Base-by-base conservation (phyloP, 495 filamentous ascomycete genomes). In the Glutinoglossum americanum region DNA sequence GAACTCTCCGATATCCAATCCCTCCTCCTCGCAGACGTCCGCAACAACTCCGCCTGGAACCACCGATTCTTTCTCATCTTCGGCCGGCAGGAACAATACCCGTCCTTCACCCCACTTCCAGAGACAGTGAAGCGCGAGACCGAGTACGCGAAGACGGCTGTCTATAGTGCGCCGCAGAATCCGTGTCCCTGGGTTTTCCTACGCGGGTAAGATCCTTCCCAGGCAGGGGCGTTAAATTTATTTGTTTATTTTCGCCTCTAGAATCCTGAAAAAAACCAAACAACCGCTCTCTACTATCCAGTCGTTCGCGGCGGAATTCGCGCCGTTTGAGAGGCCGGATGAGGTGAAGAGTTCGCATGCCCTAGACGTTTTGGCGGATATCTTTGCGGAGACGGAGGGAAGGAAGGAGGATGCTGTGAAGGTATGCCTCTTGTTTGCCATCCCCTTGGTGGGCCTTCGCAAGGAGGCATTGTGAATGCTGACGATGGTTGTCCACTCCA, bases 21-120 rank as follows among this genome's bases (percentile, higher is more conserved):
- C 2, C 74, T 96, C 62, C 72, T 97, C 21, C 68, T 74, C 55
- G 69, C 75, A 10, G 92, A 98, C 68, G 81, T 97, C 54, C 76
- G 87, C 62, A 98, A 98, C 69, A 98, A 98, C 67, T 88, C 83
- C 28, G 92, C 89, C 33, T 98, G 92, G 92, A 93, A 89, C 62
- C 93, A 98, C 72, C 80, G 92, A 13, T 97, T 87, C 72, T 94
- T 87, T 68, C 62, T 97, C 7, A 79, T 92, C 1, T 94, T 97
- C 66, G 84, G 83, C 0, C 66, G 79, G 10, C 47, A 53, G 25
- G 35, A 48, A 3, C 6, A 23, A n/a, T 2, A 55, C 21, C 21
- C 21, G 6, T 23, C 23, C 2, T 28, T 11, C 7, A 35, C 33
- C 57, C 74, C 83, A 7, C 74, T 80, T 5, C 72, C 76, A 44